Percentiles rank a stretch among this genome's conserved stretches.
Evolutionary conservation across 192 early-diverging fungal species (phyloP).

Genomic region (Kappamyces sp.): DNA sequence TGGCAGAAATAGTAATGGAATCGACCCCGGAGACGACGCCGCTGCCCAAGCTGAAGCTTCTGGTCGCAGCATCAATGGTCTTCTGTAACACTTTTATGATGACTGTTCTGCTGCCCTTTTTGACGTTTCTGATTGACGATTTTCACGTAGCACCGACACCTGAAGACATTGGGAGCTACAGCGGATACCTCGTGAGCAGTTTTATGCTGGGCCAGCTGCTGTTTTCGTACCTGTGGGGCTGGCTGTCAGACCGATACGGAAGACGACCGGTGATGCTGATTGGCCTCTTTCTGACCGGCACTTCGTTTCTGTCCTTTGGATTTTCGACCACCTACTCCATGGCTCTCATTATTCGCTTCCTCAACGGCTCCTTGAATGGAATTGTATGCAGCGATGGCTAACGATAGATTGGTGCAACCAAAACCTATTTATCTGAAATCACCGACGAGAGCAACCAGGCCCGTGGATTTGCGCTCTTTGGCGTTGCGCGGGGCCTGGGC

Average conservation of each 20-base stretch:
- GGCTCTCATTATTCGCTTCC: slow-evolving; percentile 56
- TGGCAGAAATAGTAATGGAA: too few species aligned
- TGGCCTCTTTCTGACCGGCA: slow-evolving; percentile 58
- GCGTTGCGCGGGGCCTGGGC: slow-evolving; percentile 62
- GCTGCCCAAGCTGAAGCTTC: slow-evolving; percentile 4
- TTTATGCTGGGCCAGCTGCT: slow-evolving; percentile 21
- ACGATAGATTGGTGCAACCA: not conserved
- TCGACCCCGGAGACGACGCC: not conserved
- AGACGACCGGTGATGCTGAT: slow-evolving; percentile 67
- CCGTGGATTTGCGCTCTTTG: slow-evolving; percentile 65
- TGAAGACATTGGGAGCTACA: slow-evolving; percentile 69
- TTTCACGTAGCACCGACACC: slow-evolving; percentile 63
- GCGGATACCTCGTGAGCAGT: slow-evolving; percentile 29
- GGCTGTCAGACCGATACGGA: slow-evolving; percentile 61
- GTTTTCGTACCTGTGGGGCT: slow-evolving; percentile 61
- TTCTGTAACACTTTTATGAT: slow-evolving; percentile 20
- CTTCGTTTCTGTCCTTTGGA: slow-evolving; percentile 65
- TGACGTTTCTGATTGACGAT: slow-evolving; percentile 33
- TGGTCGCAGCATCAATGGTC: slow-evolving; percentile 1
- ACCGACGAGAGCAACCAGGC: slow-evolving; percentile 69
- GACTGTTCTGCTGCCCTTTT: slow-evolving; percentile 19
- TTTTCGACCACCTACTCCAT: slow-evolving; percentile 48
- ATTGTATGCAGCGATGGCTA: slow-evolving; percentile 36
- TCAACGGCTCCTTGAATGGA: slow-evolving; percentile 67
- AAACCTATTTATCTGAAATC: slow-evolving; percentile 46